Conservation (phyloP, 352 stramenopile genomes). For the Pythium monospermum region DNA sequence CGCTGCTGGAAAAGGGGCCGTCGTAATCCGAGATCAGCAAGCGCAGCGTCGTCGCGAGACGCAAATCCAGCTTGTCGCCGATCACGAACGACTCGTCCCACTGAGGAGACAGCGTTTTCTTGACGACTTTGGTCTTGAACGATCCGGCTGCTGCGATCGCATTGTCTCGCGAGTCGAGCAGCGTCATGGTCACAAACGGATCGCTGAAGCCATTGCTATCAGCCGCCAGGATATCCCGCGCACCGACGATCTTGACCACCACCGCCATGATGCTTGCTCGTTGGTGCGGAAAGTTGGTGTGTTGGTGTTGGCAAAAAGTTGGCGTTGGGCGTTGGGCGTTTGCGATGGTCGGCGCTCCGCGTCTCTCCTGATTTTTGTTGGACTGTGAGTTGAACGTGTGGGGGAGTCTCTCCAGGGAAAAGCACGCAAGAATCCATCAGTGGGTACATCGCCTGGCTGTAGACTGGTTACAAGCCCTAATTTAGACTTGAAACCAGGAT, state of each 20-base stretch:
- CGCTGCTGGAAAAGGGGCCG: constrained; percentile 54
- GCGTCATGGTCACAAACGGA: constrained; percentile 63
- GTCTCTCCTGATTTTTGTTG: neutral
- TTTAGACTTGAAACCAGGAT: constrained; percentile 5
- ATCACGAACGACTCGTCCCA: constrained; percentile 66
- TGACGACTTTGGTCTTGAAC: constrained; percentile 63
- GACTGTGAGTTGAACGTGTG: constrained; percentile 1
- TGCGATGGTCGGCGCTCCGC: too few relatives aligned
- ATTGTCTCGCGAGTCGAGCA: constrained; percentile 56
- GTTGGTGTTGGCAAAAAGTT: constrained; percentile 5
- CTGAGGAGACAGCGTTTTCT: constrained; percentile 57
- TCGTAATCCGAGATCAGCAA: constrained; percentile 50
- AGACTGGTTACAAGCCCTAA: constrained; percentile 4
- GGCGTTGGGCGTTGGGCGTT: too few relatives aligned
- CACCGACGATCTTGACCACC: constrained; percentile 54
- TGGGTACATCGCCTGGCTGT: constrained; percentile 5
- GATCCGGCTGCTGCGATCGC: constrained; percentile 34
- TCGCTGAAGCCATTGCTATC: constrained; percentile 66
- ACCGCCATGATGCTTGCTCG: too few relatives aligned
- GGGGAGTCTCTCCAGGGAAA: neutral
- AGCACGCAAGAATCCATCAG: neutral
- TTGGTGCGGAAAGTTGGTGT: neutral
- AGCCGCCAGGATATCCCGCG: constrained; percentile 57
- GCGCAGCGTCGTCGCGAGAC: constrained; percentile 54
- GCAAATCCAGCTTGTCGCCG: constrained; percentile 59